Evolutionary conservation across 2,329 filamentous ascomycete species (phyloP), one percentile per base, ranked within the genome.

Genomic region (Coleophoma crateriformis): DNA sequence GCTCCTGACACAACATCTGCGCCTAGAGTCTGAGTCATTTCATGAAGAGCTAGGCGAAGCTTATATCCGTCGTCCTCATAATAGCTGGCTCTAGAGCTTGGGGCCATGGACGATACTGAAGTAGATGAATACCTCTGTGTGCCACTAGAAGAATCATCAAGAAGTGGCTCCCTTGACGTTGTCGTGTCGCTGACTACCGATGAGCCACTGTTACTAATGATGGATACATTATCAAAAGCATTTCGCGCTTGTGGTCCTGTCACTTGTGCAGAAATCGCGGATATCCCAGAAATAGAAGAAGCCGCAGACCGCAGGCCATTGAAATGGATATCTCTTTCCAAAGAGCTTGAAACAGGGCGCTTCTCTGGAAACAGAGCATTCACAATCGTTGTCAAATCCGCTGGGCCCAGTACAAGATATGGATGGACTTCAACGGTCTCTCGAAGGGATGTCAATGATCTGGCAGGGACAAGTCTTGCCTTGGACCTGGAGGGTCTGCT

Each of bases 281-380:
- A 90, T 68, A 77, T 88, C 63, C 75, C 91, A 61, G 71, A 88
- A 62, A 76, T 79, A 54, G 76, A 89, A 68, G 72, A 90, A 45
- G 75, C 86, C 62, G 73, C 87, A 59, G 76, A 90, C 69, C 72
- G 78, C 67, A 80, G 76, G 64, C 70, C 85, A 67, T 73, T 81
- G 54, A 72, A 85, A 35, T 80, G 76, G 49, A 73, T 65, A 54
- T 76, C 63, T 63, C 68, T 60, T 58, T 70, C 61, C 59, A 72
- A 63, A 57, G 74, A 56, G 34, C 68, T 74, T 1, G 85, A 88
- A 34, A 76, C 74, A 2, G 86, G 83, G 38, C 85, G 75, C 48
- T 78, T 77, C 60, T 89, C 85, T 0, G 91, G 91, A 62, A 91
- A 95, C 13, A 96, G 78, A 11, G 87, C 85, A 65, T 94, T 89